A percentile compares a stretch with the other conserved stretches of the same genome.
Evolutionary conservation across 176 grass and related monocot genomes (phyloP).

Genomic region (Oryza brachyantha): DNA sequence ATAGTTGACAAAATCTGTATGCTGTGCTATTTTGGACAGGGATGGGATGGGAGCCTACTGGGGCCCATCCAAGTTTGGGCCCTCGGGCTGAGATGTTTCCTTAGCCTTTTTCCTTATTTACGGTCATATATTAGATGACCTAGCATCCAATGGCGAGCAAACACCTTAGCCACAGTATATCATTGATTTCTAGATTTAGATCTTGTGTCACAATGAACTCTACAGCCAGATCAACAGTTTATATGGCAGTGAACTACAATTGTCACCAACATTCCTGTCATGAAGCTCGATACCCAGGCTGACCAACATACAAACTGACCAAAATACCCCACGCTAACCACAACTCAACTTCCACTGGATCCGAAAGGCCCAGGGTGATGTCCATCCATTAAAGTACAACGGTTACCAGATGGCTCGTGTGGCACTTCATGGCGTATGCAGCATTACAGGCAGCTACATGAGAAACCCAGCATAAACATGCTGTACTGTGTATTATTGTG

Average conservation of each 20-base stretch:
- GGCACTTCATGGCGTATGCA: conserved; percentile 2
- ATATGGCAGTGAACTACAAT: too few relatives aligned
- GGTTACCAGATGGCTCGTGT: not conserved
- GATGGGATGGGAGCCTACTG: not conserved
- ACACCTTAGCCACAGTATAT: not conserved
- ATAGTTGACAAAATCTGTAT: not conserved
- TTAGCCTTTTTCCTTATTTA: not conserved
- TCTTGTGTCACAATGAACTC: not conserved
- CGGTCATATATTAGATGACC: not conserved
- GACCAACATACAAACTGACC: not conserved
- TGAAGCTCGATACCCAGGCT: too few relatives aligned
- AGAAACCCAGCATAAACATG: not conserved
- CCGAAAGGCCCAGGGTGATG: not conserved
- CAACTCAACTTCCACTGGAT: not conserved
- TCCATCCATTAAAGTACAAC: not conserved
- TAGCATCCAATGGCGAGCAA: not conserved
- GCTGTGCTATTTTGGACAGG: not conserved
- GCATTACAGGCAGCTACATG: not conserved
- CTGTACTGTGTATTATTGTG: not conserved
- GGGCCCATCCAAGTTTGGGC: not conserved
- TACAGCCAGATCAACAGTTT: not conserved
- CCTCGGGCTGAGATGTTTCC: not conserved
- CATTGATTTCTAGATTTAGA: not conserved
- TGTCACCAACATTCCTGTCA: too few relatives aligned
- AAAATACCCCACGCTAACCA: not conserved